Conservation (phyloP, 768 basidiomycete species). For the Phylloporus arenicola region DNA sequence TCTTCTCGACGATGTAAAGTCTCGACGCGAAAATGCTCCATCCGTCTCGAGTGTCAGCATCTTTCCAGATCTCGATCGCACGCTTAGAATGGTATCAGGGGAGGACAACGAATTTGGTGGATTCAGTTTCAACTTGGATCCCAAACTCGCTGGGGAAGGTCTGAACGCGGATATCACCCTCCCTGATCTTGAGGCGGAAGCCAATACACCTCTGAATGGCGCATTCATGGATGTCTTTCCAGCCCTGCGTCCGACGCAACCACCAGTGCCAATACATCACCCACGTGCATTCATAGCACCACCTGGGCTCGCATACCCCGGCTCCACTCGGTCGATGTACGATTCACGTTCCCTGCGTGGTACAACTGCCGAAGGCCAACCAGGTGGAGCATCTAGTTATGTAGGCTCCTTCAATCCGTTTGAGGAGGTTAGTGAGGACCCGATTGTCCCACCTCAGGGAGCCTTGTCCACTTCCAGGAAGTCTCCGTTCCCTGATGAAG, state of each 20-base stretch:
- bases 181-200: conserved; percentile 43
- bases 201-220: conserved; percentile 56
- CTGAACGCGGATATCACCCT: conserved; percentile 39
- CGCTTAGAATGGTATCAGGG: conserved; percentile 63
- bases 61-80: conserved; percentile 88
- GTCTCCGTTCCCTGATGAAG: conserved; percentile 49
- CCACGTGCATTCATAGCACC: conserved; percentile 40
- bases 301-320: conserved; percentile 49
- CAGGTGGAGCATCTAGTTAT: conserved; percentile 48
- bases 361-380: conserved; percentile 42
- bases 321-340: conserved; percentile 48
- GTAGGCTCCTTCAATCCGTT: conserved; percentile 81
- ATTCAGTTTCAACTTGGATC: conserved; percentile 86
- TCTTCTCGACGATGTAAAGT: conserved; percentile 77
- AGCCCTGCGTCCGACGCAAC: conserved; percentile 40
- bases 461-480: conserved; percentile 30
- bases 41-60: conserved; percentile 46
- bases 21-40: conserved; percentile 57
- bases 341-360: conserved; percentile 43
- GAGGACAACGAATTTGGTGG: conserved; percentile 58
- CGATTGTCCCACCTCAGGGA: conserved; percentile 26
- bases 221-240: conserved; percentile 70
- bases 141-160: conserved; percentile 53
- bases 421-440: conserved; percentile 52
- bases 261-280: conserved; percentile 17